These are phyloP conservation scores for Penicillium rolfsii DNA, from an alignment of 2,329 filamentous ascomycete species.

Conservation along the genomic window DNA sequence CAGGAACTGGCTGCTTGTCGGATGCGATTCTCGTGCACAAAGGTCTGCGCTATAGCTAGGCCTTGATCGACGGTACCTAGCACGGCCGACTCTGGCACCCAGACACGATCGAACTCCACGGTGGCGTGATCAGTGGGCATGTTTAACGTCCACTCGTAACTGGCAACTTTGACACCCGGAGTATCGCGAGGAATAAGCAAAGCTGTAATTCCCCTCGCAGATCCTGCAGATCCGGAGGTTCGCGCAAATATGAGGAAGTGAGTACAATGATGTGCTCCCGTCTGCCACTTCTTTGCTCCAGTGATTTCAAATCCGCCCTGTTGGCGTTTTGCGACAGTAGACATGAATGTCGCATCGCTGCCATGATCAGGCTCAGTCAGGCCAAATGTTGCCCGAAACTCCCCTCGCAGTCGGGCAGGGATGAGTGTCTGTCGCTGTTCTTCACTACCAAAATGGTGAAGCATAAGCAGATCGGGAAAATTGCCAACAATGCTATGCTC, in stretches of 20 bases:
- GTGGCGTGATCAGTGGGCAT: constrained; percentile 70
- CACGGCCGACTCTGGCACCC: constrained; percentile 57
- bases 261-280: constrained; percentile 63
- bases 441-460: constrained; percentile 61
- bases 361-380: constrained; percentile 65
- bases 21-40: constrained; percentile 68
- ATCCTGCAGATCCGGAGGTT: constrained; percentile 58
- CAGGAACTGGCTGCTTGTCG: constrained; percentile 62
- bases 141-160: constrained; percentile 68
- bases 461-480: constrained; percentile 65
- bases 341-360: constrained; percentile 66
- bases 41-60: constrained; percentile 65
- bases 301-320: constrained; percentile 53
- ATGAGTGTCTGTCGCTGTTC: constrained; percentile 61
- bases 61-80: constrained; percentile 59
- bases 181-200: constrained; percentile 61
- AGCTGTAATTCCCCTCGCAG: constrained; percentile 61
- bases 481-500: constrained; percentile 67
- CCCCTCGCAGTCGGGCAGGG: constrained; percentile 55
- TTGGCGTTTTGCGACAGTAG: constrained; percentile 54
- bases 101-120: constrained; percentile 60
- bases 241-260: constrained; percentile 66
- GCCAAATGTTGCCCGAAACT: constrained; percentile 63
- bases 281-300: constrained; percentile 68
- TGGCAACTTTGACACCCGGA: constrained; percentile 57